Evolutionary conservation across 176 grass and related monocot genomes (phyloP).

Genomic region (Themeda triandra): DNA sequence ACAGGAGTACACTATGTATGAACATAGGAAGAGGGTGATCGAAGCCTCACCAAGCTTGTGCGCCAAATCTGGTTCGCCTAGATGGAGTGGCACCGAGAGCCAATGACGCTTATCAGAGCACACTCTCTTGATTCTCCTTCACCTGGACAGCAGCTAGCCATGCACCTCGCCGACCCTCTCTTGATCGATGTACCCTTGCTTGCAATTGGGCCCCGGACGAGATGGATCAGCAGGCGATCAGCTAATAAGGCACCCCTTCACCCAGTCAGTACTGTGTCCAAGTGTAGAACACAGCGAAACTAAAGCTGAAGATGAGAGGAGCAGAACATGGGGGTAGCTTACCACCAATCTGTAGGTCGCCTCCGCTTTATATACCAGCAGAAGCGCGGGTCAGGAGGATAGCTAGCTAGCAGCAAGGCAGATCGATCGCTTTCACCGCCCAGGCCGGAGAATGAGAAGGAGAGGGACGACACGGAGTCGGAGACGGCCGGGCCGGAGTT

Average conservation of each 20-base stretch:
- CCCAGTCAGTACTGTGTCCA: neutral
- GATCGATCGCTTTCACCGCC: conserved; percentile 36
- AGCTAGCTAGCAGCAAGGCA: neutral
- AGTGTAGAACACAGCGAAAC: neutral
- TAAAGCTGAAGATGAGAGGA: neutral
- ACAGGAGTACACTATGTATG: neutral
- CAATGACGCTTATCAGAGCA: conserved; percentile 3
- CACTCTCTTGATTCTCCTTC: neutral
- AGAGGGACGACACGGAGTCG: conserved; percentile 19
- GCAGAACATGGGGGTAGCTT: neutral
- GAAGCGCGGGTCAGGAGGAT: neutral
- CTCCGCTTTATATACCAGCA: neutral
- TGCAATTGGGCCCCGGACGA: neutral
- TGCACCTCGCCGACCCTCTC: conserved; percentile 17
- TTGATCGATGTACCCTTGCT: neutral
- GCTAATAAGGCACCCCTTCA: neutral
- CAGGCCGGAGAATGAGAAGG: neutral
- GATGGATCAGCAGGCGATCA: neutral
- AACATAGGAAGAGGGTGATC: conserved; percentile 1
- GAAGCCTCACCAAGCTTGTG: conserved; percentile 4
- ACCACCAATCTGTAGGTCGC: conserved; percentile 10
- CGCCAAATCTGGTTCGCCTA: neutral
- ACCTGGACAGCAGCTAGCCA: conserved; percentile 20
- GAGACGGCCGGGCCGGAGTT: no score
- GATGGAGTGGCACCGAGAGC: neutral